phyloP scores from a whole-genome alignment of 164 flowering plant genomes.

The Aristolochia californica region DNA sequence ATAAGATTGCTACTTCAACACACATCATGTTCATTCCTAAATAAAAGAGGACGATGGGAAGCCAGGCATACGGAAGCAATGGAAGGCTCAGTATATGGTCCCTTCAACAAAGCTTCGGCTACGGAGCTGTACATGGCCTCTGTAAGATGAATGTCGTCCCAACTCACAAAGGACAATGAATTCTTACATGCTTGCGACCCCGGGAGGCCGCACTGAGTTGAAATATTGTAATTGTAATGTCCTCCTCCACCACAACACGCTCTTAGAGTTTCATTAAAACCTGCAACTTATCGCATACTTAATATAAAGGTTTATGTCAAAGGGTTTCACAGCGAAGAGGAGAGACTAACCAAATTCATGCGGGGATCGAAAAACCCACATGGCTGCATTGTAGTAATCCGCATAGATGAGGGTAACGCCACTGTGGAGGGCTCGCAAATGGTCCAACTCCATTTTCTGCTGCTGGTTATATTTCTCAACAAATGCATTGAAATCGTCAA shows the following conservation, averaged over 20 bases:
- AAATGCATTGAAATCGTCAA: no score
- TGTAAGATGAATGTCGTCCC: conserved; percentile 13
- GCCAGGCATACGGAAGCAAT: background rate
- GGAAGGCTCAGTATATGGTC: conserved; percentile 12
- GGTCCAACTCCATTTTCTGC: background rate
- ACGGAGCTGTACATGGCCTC: conserved; percentile 1
- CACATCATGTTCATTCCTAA: background rate
- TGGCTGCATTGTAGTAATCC: no score
- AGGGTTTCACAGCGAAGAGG: background rate
- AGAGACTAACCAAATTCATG: background rate
- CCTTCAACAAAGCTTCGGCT: conserved; percentile 6
- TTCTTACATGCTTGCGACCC: conserved; percentile 3
- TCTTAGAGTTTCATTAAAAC: background rate
- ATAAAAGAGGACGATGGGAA: background rate
- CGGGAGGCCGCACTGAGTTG: background rate
- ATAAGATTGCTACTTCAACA: background rate
- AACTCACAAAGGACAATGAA: conserved; percentile 3
- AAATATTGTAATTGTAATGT: conserved; percentile 4
- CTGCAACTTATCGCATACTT: background rate
- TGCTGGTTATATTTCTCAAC: no score
- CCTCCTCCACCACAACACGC: conserved; percentile 12
- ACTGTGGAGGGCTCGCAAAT: background rate
- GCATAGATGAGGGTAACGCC: no score
- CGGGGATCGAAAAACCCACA: background rate
- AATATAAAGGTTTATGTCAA: background rate